Evolutionary conservation across 495 filamentous ascomycete genomes (phyloP), one percentile per base, ranked within the genome.

Genomic region (Annulohypoxylon bovei): DNA sequence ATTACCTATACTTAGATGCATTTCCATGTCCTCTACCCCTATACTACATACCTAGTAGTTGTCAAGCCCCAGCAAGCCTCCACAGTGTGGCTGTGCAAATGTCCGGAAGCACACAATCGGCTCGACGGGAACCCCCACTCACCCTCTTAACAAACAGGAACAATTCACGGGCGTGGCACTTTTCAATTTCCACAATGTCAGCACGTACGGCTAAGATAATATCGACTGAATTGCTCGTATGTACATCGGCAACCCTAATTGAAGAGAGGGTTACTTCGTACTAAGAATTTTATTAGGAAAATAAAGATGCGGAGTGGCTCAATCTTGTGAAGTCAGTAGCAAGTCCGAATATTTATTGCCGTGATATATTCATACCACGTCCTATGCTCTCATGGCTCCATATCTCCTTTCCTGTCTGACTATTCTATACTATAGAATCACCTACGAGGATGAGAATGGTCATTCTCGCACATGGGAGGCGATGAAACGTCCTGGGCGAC

Each of bases 381-480:
- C n/a, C n/a, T n/a, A n/a, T n/a, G n/a, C n/a, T n/a, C n/a, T n/a
- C n/a, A n/a, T n/a, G n/a, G n/a, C n/a, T 74, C 67, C 23, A 20
- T 22, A 16, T 23, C 42, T 52, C 39, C 25, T 46, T 9, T 12
- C 9, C 4, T 18, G 35, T 44, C 59, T 67, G 75, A 67, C 33
- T 30, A 11, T 2, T 11, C 30, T 61, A 16, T 47, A 32, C 30
- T 6, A 42, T 25, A 90, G 88, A 68, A 90, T 87, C 30, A 90
- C 84, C 6, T 92, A 92, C 75, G 78, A 76, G 25, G 89, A 91
- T 58, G 87, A 88, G 4, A 79, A 86, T 22, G 90, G 90, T 7
- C 80, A 87, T 20, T 72, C 87, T 52, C 83, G 90, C 68, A 89
- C 85, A 2, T 92, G 90, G 90, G 90, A 92, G 75, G 90, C 89